Evolutionary conservation across 495 filamentous ascomycete genomes (phyloP).

Genomic region (Aspergillus taichungensis): DNA sequence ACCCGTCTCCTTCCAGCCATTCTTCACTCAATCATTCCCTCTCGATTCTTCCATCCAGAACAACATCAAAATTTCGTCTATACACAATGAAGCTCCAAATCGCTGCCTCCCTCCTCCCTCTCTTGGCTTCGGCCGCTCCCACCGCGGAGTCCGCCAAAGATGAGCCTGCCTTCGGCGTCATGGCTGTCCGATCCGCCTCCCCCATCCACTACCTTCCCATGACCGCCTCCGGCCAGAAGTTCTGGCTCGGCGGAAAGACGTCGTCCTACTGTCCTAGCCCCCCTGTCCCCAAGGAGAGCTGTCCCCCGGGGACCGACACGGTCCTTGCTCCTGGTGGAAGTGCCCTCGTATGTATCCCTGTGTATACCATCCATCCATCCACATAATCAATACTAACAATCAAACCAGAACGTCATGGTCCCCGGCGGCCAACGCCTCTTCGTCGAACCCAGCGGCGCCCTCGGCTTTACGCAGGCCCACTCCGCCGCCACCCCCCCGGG

Average conservation of each 20-base stretch:
- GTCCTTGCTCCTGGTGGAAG: slow-evolving; percentile 30
- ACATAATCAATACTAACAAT: slow-evolving; percentile 4
- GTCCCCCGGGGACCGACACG: slow-evolving; percentile 37
- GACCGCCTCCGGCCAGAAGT: slow-evolving; percentile 30
- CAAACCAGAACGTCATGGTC: slow-evolving; percentile 39
- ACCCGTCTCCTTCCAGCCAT: background rate
- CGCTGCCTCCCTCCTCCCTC: slow-evolving; percentile 17
- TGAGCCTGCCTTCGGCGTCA: slow-evolving; percentile 23
- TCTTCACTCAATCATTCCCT: background rate
- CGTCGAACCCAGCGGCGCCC: slow-evolving; percentile 43
- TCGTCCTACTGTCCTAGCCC: slow-evolving; percentile 30
- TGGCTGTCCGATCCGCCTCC: slow-evolving; percentile 31
- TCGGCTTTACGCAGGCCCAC: slow-evolving; percentile 54
- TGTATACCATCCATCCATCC: background rate
- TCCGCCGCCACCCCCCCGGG: slow-evolving; percentile 47
- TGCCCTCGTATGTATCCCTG: slow-evolving; percentile 20
- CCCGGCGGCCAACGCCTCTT: slow-evolving; percentile 61
- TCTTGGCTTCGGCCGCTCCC: slow-evolving; percentile 23
- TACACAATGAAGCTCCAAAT: slow-evolving; percentile 23
- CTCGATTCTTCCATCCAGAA: background rate
- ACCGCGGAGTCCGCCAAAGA: background rate
- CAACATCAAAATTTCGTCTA: slow-evolving; percentile 1
- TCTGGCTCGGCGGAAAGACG: slow-evolving; percentile 34
- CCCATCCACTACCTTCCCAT: slow-evolving; percentile 33
- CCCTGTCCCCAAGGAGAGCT: slow-evolving; percentile 9